Percentiles rank a stretch among this genome's conserved stretches.
phyloP scores from a whole-genome alignment of 108 stramenopile genomes.

The Pseudonitzschia delicatissima region DNA sequence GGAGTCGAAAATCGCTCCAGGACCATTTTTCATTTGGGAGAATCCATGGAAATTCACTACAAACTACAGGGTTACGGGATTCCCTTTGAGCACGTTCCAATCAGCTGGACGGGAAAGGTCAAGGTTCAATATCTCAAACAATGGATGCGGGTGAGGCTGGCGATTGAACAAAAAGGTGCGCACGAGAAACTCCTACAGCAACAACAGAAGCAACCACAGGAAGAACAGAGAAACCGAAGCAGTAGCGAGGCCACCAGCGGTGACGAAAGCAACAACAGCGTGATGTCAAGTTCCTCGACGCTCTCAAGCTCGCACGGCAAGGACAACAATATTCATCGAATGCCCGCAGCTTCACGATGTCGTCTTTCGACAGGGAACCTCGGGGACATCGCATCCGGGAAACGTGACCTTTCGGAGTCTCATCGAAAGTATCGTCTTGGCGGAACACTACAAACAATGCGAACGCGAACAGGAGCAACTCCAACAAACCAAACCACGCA shows the following conservation, averaged over 20 bases:
- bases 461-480: not conserved
- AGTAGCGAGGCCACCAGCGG: not conserved
- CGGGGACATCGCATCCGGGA: not conserved
- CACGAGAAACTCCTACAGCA: too few relatives aligned
- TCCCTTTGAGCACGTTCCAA: slow-evolving; percentile 20
- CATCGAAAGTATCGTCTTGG: not conserved
- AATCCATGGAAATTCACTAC: slow-evolving; percentile 22
- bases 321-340: too few relatives aligned
- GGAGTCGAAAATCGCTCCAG: not conserved
- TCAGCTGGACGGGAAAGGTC: slow-evolving; percentile 13
- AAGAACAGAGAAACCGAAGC: not conserved
- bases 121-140: slow-evolving; percentile 16
- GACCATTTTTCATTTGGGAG: not conserved
- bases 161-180: not conserved
- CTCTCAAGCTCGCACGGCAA: too few relatives aligned
- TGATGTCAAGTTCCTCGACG: not conserved
- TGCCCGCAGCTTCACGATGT: not conserved
- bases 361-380: not conserved
- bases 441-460: not conserved
- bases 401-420: not conserved
- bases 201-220: not conserved
- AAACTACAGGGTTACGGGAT: slow-evolving; percentile 21
- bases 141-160: slow-evolving; percentile 11
- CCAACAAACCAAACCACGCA: not conserved
- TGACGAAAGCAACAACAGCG: not conserved